Base-by-base conservation (phyloP, 495 filamentous ascomycete genomes). In the Aspergillus taichungensis region DNA sequence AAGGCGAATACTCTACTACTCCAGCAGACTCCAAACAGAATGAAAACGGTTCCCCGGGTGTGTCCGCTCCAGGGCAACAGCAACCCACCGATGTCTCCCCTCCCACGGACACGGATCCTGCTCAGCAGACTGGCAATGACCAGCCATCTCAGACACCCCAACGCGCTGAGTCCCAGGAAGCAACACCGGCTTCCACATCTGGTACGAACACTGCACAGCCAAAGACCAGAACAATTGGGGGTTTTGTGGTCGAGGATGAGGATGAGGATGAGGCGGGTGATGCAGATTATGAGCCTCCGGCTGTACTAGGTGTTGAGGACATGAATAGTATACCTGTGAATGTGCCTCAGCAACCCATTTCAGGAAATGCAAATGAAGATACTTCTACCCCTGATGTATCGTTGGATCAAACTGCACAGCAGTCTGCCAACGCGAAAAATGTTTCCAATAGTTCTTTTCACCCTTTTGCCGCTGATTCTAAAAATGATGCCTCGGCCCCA, bases 241-340 rank as follows among this genome's bases (percentile, higher is more conserved):
- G 87, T 49, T 90, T 91, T 73, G 72, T 88, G 59, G 79, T 83
- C 52, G 85, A 86, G 67, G 83, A 87, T 57, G 81, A 79, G 37
- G 81, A 81, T 55, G 59, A 71, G 53, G 63, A 69, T 43, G 65
- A 68, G 43, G 42, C 52, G 47, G 71, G 72, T 47, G 76, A 78
- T 56, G 72, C 69, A 50, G 72, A 72, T 56, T 73, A 79, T 62
- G 77, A 78, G 52, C 68, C 72, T 30, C 71, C 76, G 44, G 72
- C 67, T 59, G 68, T 67, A 60, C 60, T 72, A 59, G 68, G 60
- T 55, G 61, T 65, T 53, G 67, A 72, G 50, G 64, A 67, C 50
- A 56, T 63, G 57, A 61, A 64, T 71, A 62, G 66, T 67, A 64
- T 65, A 64, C 59, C 67, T 61, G 52, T 67, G 57, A 62, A 53